Conservation (phyloP, 164 flowering plant species). For the Nelumbo lutea region DNA sequence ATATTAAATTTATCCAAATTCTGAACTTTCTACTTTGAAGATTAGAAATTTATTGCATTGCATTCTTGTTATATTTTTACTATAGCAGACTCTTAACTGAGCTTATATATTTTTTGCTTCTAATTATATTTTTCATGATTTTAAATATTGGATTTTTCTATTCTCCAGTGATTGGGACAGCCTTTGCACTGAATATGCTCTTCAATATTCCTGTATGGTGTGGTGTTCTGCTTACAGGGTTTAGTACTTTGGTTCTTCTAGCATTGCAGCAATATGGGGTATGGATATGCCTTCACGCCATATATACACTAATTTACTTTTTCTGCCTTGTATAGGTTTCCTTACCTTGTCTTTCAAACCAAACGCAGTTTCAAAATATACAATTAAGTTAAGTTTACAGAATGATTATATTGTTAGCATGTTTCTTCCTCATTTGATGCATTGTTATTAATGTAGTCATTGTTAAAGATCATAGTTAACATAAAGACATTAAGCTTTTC, state of each 20-base stretch:
- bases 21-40: no score
- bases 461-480: not conserved
- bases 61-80: not conserved
- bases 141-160: conserved; percentile 5
- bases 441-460: no score
- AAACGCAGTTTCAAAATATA: no score
- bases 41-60: not conserved
- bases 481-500: not conserved
- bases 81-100: not conserved
- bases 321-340: not conserved
- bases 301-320: not conserved
- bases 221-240: conserved; percentile 92
- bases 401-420: no score
- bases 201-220: conserved; percentile 76
- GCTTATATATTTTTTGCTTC: not conserved
- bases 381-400: no score
- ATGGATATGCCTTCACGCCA: conserved; percentile 7
- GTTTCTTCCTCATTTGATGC: no score
- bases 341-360: no score
- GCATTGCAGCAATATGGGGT: conserved; percentile 97
- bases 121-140: not conserved
- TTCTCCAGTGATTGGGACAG: conserved; percentile 77
- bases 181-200: conserved; percentile 96
- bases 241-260: conserved; percentile 77
- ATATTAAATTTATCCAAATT: no score